A percentile compares a stretch with the other conserved stretches of the same genome.
Evolutionary conservation across 805 yeast species (phyloP).

Genomic region (Priceomyces castillae): DNA sequence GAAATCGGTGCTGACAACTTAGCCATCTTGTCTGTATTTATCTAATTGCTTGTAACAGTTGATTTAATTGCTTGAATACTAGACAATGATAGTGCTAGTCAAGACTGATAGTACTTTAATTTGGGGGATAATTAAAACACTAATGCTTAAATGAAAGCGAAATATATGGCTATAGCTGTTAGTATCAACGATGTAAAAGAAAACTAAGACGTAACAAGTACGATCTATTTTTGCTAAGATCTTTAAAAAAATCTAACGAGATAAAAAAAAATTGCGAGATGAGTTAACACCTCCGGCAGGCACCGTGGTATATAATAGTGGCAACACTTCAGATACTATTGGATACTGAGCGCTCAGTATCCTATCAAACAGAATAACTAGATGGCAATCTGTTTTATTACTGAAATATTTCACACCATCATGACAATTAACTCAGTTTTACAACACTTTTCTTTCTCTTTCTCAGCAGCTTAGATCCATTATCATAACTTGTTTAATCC

Average conservation of each 20-base stretch:
- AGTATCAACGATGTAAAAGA: background rate
- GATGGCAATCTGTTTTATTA: too few relatives aligned
- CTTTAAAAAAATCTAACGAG: too few relatives aligned
- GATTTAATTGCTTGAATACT: background rate
- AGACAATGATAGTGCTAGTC: background rate
- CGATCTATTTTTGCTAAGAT: too few relatives aligned
- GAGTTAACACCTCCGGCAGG: background rate
- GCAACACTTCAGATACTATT: too few relatives aligned
- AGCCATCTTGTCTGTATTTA: constrained; percentile 1
- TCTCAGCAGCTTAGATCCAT: constrained; percentile 10
- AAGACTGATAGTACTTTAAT: constrained; percentile 1
- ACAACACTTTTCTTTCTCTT: constrained; percentile 3
- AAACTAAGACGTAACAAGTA: too few relatives aligned
- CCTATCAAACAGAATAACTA: too few relatives aligned
- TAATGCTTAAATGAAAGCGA: constrained; percentile 1
- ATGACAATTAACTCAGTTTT: too few relatives aligned
- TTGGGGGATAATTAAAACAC: constrained; percentile 1
- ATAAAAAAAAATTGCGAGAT: background rate
- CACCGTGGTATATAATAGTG: background rate
- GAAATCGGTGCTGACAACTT: constrained; percentile 76
- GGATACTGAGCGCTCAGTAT: too few relatives aligned
- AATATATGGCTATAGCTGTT: background rate
- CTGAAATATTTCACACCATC: too few relatives aligned
- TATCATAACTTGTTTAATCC: background rate
- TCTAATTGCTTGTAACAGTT: background rate